phyloP scores from a whole-genome alignment of 352 stramenopile species.

The Globisporangium takayamanum region DNA sequence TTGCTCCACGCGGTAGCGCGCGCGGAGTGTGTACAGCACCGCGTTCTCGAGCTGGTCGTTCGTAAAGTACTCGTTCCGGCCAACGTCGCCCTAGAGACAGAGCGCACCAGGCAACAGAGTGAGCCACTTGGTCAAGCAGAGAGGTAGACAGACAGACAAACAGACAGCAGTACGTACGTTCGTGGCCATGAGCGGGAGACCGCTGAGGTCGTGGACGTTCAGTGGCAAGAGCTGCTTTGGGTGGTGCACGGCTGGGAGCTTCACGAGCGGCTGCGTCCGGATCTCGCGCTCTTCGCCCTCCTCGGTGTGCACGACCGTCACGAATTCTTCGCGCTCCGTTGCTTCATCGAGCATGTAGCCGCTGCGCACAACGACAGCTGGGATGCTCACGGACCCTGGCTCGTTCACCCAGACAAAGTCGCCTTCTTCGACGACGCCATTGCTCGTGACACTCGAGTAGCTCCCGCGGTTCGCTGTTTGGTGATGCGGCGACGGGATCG shows the following conservation, averaged over 20 bases:
- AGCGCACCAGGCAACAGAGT: neutral
- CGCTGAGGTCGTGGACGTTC: conserved; percentile 60
- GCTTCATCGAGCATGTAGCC: conserved; percentile 57
- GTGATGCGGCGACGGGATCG: conserved; percentile 5
- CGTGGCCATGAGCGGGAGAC: conserved; percentile 54
- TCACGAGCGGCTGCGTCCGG: conserved; percentile 44
- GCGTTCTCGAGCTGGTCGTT: conserved; percentile 65
- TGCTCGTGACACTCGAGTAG: conserved; percentile 12
- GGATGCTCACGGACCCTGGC: conserved; percentile 38
- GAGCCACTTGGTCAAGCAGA: neutral
- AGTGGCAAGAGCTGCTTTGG: conserved; percentile 53
- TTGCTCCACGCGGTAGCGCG: conserved; percentile 74
- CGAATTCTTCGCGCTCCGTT: conserved; percentile 53
- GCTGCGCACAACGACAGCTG: conserved; percentile 53
- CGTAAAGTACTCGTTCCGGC: conserved; percentile 53
- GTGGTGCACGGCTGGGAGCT: conserved; percentile 51
- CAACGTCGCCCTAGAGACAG: conserved; percentile 31
- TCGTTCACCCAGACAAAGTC: conserved; percentile 68
- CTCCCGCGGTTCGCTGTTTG: conserved; percentile 2
- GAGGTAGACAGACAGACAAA: conserved; percentile 1
- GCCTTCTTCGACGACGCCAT: conserved; percentile 37
- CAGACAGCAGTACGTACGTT: conserved; percentile 28
- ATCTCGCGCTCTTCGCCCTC: conserved; percentile 77
- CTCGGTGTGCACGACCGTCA: conserved; percentile 76
- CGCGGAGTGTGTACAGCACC: conserved; percentile 63